Evolutionary conservation across 129 eudicot species (phyloP).

Genomic region (Erigeron canadensis): DNA sequence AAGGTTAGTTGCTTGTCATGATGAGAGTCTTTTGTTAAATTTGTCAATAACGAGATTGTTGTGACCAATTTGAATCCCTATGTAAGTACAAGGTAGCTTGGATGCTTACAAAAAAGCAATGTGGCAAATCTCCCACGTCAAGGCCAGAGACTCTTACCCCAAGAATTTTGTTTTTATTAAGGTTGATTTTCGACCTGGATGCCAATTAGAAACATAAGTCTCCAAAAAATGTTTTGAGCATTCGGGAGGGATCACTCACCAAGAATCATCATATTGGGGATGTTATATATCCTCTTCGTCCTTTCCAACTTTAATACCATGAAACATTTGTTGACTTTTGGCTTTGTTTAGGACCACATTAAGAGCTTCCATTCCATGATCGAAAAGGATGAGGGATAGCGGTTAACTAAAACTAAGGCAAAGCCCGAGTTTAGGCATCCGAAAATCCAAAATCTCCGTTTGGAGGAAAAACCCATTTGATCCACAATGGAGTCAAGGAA

Average conservation of each 20-base stretch:
- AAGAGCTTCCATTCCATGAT: background rate
- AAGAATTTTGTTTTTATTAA: too few species aligned
- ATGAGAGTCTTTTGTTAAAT: too few species aligned
- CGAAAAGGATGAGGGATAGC: background rate
- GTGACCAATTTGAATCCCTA: too few species aligned
- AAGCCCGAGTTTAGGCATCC: background rate
- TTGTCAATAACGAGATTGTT: too few species aligned
- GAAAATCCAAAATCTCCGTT: background rate
- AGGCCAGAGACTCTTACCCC: background rate
- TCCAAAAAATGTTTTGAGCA: too few species aligned
- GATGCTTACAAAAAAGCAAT: too few species aligned
- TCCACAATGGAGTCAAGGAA: background rate
- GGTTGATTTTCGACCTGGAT: background rate
- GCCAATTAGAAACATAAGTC: too few species aligned
- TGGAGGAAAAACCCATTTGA: background rate
- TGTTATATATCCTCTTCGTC: background rate
- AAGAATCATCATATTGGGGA: background rate
- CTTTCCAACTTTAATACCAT: background rate
- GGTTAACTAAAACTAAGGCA: background rate
- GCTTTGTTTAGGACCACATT: background rate
- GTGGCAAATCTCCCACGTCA: too few species aligned
- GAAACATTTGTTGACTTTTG: too few species aligned
- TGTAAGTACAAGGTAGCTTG: too few species aligned
- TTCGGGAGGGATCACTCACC: background rate
- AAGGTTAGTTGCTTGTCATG: too few species aligned